Evolutionary conservation across 1,139 yeast genomes (phyloP).

Genomic region (Geotrichum citri-aurantii): DNA sequence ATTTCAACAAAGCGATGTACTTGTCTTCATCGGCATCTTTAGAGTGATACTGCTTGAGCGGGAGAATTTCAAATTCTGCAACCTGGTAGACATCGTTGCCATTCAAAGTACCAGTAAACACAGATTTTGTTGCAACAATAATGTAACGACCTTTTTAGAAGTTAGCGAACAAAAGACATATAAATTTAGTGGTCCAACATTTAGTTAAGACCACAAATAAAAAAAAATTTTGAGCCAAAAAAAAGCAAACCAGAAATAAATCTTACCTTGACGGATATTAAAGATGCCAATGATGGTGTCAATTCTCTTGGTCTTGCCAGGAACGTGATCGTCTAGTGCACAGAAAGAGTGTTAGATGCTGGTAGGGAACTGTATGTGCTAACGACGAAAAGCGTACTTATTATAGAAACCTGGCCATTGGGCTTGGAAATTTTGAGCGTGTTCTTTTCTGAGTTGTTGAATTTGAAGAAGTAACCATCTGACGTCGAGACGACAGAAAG

Average conservation of each 20-base stretch:
- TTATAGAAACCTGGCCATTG: constrained; percentile 12
- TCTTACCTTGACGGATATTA: constrained; percentile 42
- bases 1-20: constrained; percentile 59
- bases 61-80: constrained; percentile 53
- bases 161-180: not conserved
- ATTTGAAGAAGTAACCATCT: constrained; percentile 16
- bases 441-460: not conserved
- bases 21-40: constrained; percentile 49
- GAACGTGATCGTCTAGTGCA: constrained; percentile 9
- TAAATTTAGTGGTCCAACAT: not conserved
- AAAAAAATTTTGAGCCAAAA: constrained; percentile 30
- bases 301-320: constrained; percentile 32
- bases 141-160: constrained; percentile 39
- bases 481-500: constrained; percentile 15
- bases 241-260: not conserved
- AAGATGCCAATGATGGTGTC: constrained; percentile 76
- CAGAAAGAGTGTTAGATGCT: not conserved
- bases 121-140: constrained; percentile 54
- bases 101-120: constrained; percentile 57
- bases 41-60: constrained; percentile 41
- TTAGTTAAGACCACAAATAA: not conserved
- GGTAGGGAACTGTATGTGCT: not conserved
- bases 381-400: constrained; percentile 8
- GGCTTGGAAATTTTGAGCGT: constrained; percentile 12
- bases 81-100: constrained; percentile 57